phyloP scores from a whole-genome alignment of 2,329 filamentous ascomycete genomes.

The Exophiala sideris region DNA sequence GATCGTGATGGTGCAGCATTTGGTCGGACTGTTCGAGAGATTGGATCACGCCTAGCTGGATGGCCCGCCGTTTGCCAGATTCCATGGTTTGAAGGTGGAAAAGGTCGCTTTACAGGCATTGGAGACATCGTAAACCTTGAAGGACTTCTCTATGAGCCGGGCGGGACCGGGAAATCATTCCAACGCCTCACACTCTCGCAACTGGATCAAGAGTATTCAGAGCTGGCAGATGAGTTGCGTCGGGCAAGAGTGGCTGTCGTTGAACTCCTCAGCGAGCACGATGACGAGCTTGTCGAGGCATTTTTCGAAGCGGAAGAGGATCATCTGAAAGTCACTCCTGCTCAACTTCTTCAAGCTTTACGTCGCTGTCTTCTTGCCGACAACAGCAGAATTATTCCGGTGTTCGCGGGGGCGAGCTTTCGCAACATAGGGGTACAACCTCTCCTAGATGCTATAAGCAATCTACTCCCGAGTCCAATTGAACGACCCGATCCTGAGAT shows the following conservation, averaged over 20 bases:
- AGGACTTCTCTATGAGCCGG: conserved; percentile 69
- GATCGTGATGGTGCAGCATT: conserved; percentile 81
- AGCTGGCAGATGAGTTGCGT: conserved; percentile 64
- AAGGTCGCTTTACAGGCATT: conserved; percentile 75
- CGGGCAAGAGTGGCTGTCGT: conserved; percentile 73
- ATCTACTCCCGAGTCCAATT: conserved; percentile 77
- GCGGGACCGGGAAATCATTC: conserved; percentile 62
- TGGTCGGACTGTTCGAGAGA: conserved; percentile 77
- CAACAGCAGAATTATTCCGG: conserved; percentile 71
- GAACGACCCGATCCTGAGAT: conserved; percentile 79
- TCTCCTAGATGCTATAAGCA: conserved; percentile 80
- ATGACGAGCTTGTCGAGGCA: conserved; percentile 78
- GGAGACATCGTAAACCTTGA: conserved; percentile 76
- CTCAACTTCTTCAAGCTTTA: conserved; percentile 69
- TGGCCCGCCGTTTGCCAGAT: conserved; percentile 94
- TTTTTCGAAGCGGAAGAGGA: conserved; percentile 78
- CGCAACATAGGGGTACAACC: conserved; percentile 92
- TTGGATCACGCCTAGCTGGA: conserved; percentile 71
- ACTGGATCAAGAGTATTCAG: conserved; percentile 48
- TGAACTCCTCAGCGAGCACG: conserved; percentile 81
- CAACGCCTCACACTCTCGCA: conserved; percentile 55
- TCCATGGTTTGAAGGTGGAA: conserved; percentile 78
- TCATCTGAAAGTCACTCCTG: conserved; percentile 61
- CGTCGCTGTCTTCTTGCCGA: conserved; percentile 66
- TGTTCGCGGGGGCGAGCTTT: conserved; percentile 90